These are phyloP conservation scores for Zasmidium citrigriseum DNA, from an alignment of 2,329 filamentous ascomycete genomes.

Conservation along the genomic window DNA sequence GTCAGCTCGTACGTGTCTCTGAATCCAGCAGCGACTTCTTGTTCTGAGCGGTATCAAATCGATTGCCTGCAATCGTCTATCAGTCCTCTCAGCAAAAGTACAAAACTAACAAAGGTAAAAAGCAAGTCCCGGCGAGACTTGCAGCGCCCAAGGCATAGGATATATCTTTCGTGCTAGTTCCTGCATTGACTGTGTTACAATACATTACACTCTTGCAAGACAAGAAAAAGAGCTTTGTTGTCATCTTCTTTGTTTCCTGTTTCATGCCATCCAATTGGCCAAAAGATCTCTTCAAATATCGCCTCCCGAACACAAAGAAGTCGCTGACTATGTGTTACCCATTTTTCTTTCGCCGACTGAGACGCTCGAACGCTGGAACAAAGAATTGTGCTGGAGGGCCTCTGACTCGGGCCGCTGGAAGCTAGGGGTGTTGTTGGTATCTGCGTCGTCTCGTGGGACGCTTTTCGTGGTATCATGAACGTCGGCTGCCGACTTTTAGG, in stretches of 20 bases:
- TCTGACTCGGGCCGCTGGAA: background rate
- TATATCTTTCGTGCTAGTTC: slow-evolving; percentile 5
- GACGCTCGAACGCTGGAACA: slow-evolving; percentile 13
- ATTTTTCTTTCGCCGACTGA: background rate
- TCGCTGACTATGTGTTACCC: background rate
- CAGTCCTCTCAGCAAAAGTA: too few relatives aligned
- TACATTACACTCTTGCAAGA: slow-evolving; percentile 12
- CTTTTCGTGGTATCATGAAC: slow-evolving; percentile 4
- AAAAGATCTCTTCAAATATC: too few relatives aligned
- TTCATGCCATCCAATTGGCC: slow-evolving; percentile 1
- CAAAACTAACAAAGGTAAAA: background rate
- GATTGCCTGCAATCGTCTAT: slow-evolving; percentile 7
- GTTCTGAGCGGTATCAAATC: background rate
- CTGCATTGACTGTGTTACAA: slow-evolving; percentile 17
- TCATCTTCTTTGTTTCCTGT: background rate
- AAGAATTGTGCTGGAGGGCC: background rate
- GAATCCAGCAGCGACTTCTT: background rate
- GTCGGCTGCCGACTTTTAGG: slow-evolving; percentile 6
- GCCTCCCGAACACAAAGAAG: background rate
- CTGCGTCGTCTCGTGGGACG: background rate
- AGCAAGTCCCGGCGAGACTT: background rate
- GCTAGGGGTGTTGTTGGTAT: background rate
- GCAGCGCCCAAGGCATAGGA: background rate
- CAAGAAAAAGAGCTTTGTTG: slow-evolving; percentile 16
- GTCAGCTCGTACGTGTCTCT: background rate